These are phyloP conservation scores for Tuber magnatum DNA, from an alignment of 495 filamentous ascomycete genomes.

Conservation along the genomic window DNA sequence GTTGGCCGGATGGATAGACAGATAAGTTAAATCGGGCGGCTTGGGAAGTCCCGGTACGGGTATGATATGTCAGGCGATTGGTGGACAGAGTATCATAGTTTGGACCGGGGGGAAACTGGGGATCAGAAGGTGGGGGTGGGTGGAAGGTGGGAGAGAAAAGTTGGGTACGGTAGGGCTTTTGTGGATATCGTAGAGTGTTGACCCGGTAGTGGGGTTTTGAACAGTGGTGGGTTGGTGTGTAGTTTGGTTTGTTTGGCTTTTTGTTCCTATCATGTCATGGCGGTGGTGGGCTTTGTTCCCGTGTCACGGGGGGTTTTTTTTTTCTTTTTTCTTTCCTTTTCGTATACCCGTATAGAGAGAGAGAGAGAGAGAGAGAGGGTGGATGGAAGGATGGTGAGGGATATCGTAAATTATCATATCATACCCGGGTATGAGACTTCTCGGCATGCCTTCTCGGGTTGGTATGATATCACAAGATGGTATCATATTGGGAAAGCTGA, in stretches of 20 bases:
- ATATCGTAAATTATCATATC: too few relatives aligned
- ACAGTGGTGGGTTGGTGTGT: not conserved
- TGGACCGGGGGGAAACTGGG: too few relatives aligned
- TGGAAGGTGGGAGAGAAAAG: not conserved
- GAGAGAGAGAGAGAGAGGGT: too few relatives aligned
- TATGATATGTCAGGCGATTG: too few relatives aligned
- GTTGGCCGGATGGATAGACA: not conserved
- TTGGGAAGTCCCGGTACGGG: not conserved
- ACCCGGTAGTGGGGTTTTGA: not conserved
- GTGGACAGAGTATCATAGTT: too few relatives aligned
- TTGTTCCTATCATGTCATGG: too few relatives aligned
- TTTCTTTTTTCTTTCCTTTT: not conserved
- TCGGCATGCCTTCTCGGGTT: too few relatives aligned
- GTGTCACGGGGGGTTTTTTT: not conserved
- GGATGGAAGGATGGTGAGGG: not conserved
- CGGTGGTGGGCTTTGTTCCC: not conserved
- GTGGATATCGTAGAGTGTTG: not conserved
- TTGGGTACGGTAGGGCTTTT: not conserved
- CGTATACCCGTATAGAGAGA: too few relatives aligned
- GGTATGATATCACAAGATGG: not conserved
- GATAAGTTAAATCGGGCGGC: not conserved
- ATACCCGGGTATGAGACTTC: not conserved
- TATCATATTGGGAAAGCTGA: not conserved
- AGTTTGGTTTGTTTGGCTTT: not conserved
- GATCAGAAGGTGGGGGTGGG: too few relatives aligned